Evolutionary conservation across 441 rosid genomes (phyloP).

Genomic region (Gossypium lobatum): DNA sequence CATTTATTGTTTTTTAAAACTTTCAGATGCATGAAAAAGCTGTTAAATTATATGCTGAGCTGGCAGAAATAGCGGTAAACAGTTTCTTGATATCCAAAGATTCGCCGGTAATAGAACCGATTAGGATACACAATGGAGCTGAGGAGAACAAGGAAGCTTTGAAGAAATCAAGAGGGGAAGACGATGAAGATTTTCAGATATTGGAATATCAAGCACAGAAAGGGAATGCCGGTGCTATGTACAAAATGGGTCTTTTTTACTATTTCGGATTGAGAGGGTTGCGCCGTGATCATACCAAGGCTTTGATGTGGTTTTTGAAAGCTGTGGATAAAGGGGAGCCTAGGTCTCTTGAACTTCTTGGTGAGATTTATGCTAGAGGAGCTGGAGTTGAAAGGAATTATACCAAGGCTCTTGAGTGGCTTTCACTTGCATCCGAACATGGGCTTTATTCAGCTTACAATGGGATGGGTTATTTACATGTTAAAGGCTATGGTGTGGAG

Average conservation of each 20-base stretch:
- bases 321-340: constrained; percentile 93
- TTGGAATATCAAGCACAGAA: constrained; percentile 95
- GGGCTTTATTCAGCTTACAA: constrained; percentile 82
- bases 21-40: constrained; percentile 84
- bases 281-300: constrained; percentile 82
- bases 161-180: constrained; percentile 88
- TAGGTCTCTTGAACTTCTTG: constrained; percentile 91
- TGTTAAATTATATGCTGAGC: constrained; percentile 69
- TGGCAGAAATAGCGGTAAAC: constrained; percentile 91
- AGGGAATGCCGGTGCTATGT: constrained; percentile 87
- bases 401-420: constrained; percentile 87
- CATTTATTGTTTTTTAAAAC: constrained; percentile 8
- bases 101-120: constrained; percentile 80
- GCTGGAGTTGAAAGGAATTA: constrained; percentile 97
- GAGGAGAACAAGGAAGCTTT: constrained; percentile 94
- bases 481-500: constrained; percentile 92
- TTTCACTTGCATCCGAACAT: constrained; percentile 71
- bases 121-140: constrained; percentile 86
- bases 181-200: constrained; percentile 96
- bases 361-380: constrained; percentile 94
- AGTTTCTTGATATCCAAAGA: constrained; percentile 92
- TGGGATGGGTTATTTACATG: constrained; percentile 92
- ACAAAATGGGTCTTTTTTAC: constrained; percentile 79
- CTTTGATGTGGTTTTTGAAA: constrained; percentile 78
- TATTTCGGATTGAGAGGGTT: constrained; percentile 97